Conservation (phyloP, 768 basidiomycete genomes). For the Rhizopogon vinicolor region DNA sequence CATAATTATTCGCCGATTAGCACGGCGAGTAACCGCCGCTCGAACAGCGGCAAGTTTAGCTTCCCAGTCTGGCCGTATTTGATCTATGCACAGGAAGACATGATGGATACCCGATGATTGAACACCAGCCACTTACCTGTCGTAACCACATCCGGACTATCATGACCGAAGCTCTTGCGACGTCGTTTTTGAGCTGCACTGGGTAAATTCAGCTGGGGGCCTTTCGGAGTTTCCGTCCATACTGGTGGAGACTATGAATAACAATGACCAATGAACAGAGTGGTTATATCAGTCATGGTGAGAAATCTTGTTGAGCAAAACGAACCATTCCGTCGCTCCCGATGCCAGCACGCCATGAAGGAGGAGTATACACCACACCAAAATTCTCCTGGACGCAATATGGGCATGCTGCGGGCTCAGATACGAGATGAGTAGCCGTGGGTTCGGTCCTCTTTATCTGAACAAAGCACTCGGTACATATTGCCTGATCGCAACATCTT, state of each 20-base stretch:
- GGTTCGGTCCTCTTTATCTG: conserved; percentile 98
- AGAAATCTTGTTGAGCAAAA: conserved; percentile 10
- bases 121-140: conserved; percentile 51
- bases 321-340: conserved; percentile 69
- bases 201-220: conserved; percentile 36
- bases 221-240: conserved; percentile 53
- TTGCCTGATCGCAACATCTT: conserved; percentile 96
- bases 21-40: conserved; percentile 93
- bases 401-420: conserved; percentile 95
- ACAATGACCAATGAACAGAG: not conserved
- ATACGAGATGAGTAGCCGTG: conserved; percentile 90
- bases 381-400: conserved; percentile 98
- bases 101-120: conserved; percentile 4
- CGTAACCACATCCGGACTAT: conserved; percentile 87
- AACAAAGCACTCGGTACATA: conserved; percentile 99
- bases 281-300: not conserved
- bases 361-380: conserved; percentile 84
- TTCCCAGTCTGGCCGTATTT: conserved; percentile 98
- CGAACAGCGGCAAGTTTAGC: conserved; percentile 90
- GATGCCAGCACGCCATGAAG: conserved; percentile 76
- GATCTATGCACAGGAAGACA: conserved; percentile 48
- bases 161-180: conserved; percentile 84
- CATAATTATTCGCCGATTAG: conserved; percentile 96
- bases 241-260: conserved; percentile 32
- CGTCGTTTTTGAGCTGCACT: conserved; percentile 61